These are phyloP conservation scores for Suhomyces ambrosiae DNA, from an alignment of 1,139 yeast genomes.

Conservation along the genomic window DNA sequence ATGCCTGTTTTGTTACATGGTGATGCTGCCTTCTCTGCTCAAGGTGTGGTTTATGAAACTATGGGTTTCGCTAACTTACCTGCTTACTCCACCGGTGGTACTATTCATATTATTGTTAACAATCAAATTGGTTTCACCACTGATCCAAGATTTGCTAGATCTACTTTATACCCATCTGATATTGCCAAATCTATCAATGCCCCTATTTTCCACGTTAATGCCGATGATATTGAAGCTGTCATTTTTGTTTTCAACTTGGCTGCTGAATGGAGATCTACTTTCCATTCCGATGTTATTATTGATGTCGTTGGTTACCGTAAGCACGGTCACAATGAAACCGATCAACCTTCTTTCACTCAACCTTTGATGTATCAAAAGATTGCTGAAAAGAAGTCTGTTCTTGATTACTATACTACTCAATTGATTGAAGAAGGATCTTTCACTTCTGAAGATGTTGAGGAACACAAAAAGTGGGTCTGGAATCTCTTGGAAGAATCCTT, in stretches of 20 bases:
- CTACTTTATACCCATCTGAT: constrained; percentile 97
- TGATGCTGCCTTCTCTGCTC: constrained; percentile 98
- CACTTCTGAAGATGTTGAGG: constrained; percentile 86
- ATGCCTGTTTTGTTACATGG: constrained; percentile 94
- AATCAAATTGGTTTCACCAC: constrained; percentile 99
- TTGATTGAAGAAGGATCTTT: constrained; percentile 85
- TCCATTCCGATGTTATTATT: constrained; percentile 93
- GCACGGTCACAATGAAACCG: constrained; percentile 99
- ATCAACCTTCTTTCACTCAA: constrained; percentile 98
- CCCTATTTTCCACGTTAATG: constrained; percentile 98
- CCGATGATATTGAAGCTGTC: constrained; percentile 94
- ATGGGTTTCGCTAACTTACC: constrained; percentile 93
- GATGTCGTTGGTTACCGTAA: constrained; percentile 99
- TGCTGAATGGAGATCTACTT: constrained; percentile 97
- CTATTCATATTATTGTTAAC: constrained; percentile 91
- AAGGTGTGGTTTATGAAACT: constrained; percentile 98
- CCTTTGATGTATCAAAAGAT: constrained; percentile 94
- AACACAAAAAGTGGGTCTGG: constrained; percentile 99
- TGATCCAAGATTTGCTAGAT: constrained; percentile 96
- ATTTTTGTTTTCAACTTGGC: constrained; percentile 93
- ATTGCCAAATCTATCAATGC: constrained; percentile 96
- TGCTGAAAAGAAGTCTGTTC: constrained; percentile 83
- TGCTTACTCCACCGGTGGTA: constrained; percentile 98
- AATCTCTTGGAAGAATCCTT: constrained; percentile 87
- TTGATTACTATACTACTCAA: constrained; percentile 81